Percentiles rank a stretch among this genome's conserved stretches.
These are phyloP conservation scores for Acer negundo DNA, from an alignment of 345 rosid species.

Conservation along the genomic window DNA sequence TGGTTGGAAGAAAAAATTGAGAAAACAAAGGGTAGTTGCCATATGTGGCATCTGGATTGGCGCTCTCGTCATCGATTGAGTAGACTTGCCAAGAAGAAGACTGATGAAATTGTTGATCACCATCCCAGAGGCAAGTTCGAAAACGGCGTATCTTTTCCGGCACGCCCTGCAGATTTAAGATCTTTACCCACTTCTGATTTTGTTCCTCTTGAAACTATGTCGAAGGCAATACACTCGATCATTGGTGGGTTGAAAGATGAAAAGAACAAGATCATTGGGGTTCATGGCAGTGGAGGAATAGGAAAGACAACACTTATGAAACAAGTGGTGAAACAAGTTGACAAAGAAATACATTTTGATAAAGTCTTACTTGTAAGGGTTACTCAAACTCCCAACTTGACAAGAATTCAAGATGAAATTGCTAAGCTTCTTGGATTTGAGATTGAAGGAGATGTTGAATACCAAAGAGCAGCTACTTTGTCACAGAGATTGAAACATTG, in stretches of 20 bases:
- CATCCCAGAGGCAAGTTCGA: neutral
- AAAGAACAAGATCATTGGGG: neutral
- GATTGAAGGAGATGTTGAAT: conserved; percentile 11
- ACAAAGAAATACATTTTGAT: conserved; percentile 13
- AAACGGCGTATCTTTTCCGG: neutral
- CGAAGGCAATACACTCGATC: neutral
- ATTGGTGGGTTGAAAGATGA: neutral
- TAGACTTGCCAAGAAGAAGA: neutral
- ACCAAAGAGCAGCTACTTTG: conserved; percentile 18
- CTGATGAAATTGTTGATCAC: neutral
- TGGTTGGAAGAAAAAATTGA: neutral
- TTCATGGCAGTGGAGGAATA: conserved; percentile 2
- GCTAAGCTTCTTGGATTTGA: conserved; percentile 14
- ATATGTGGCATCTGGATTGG: neutral
- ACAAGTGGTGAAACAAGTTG: neutral
- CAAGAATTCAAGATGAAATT: conserved; percentile 23
- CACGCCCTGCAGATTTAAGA: neutral
- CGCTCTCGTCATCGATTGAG: neutral
- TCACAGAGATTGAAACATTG: neutral
- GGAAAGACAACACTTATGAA: neutral
- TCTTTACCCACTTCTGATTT: neutral
- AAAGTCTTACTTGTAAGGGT: conserved; percentile 7
- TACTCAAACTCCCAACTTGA: conserved; percentile 15
- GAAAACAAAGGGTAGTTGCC: neutral
- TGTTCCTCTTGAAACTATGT: neutral